A percentile compares a stretch with the other conserved stretches of the same genome.
These are phyloP conservation scores for Stemphylium beticola DNA, from an alignment of 2,329 filamentous ascomycete species.

Conservation along the genomic window DNA sequence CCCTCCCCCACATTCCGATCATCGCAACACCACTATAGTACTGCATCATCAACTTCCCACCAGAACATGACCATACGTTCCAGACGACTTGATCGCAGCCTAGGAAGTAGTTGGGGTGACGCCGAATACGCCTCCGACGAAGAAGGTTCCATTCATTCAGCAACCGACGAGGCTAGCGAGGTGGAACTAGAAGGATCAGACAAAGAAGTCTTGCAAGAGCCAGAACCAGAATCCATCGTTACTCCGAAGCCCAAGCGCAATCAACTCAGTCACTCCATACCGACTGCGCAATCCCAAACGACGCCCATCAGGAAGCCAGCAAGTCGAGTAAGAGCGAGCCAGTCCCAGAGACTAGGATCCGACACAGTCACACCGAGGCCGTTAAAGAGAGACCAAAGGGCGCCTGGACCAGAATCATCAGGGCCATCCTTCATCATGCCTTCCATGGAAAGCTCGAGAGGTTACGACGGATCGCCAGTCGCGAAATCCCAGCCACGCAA, in stretches of 20 bases:
- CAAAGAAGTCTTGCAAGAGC: conserved; percentile 24
- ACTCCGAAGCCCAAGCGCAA: conserved; percentile 22
- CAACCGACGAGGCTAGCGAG: conserved; percentile 33
- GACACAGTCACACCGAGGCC: conserved; percentile 11
- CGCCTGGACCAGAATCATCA: conserved; percentile 25
- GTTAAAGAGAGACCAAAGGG: conserved; percentile 17
- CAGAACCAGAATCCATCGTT: conserved; percentile 15
- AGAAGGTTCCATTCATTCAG: conserved; percentile 33
- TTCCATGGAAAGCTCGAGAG: conserved; percentile 27
- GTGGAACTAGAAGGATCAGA: conserved; percentile 31
- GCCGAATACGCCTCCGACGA: conserved; percentile 38
- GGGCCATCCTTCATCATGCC: conserved; percentile 55
- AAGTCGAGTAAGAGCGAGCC: conserved; percentile 8
- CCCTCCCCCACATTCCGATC: neutral
- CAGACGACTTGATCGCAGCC: conserved; percentile 29
- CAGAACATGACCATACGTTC: conserved; percentile 25
- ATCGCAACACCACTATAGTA: neutral
- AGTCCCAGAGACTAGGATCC: conserved; percentile 18
- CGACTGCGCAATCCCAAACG: conserved; percentile 12
- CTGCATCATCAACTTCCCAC: neutral
- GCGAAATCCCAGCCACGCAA: conserved; percentile 5
- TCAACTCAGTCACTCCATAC: conserved; percentile 17
- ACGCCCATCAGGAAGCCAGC: conserved; percentile 21
- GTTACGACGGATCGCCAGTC: conserved; percentile 14
- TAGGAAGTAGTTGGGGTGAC: conserved; percentile 46